Evolutionary conservation across 768 basidiomycete genomes (phyloP).

Genomic region (Dacryopinax spathularia): DNA sequence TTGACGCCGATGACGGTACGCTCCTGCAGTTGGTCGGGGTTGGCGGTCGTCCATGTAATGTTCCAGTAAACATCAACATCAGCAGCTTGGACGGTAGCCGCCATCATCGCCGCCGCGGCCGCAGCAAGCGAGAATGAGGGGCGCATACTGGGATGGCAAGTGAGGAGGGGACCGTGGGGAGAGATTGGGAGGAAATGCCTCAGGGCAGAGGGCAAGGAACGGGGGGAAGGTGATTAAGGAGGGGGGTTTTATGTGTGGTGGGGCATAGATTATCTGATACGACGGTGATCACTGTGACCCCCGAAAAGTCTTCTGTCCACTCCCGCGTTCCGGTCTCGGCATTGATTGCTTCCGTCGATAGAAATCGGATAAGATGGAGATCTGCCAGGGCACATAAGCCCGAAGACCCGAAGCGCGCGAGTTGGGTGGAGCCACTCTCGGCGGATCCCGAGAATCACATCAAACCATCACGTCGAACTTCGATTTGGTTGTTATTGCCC

Average conservation of each 20-base stretch:
- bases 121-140: neutral
- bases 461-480: neutral
- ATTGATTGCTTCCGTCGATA: neutral
- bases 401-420: neutral
- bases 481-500: no score
- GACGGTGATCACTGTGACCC: neutral
- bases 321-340: neutral
- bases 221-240: neutral
- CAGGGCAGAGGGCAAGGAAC: neutral
- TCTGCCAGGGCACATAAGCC: neutral
- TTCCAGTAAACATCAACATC: constrained; percentile 26
- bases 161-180: neutral
- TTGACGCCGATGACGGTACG: constrained; percentile 28
- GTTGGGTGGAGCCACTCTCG: neutral
- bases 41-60: constrained; percentile 25
- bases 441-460: neutral
- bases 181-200: neutral
- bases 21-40: constrained; percentile 25
- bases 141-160: neutral
- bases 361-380: no score
- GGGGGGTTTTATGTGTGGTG: no score
- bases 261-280: no score
- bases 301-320: neutral
- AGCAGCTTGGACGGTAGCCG: constrained; percentile 10
- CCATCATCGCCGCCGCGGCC: neutral